Evolutionary conservation across 2,329 filamentous ascomycete genomes (phyloP).

Genomic region (Aureobasidium sp.): DNA sequence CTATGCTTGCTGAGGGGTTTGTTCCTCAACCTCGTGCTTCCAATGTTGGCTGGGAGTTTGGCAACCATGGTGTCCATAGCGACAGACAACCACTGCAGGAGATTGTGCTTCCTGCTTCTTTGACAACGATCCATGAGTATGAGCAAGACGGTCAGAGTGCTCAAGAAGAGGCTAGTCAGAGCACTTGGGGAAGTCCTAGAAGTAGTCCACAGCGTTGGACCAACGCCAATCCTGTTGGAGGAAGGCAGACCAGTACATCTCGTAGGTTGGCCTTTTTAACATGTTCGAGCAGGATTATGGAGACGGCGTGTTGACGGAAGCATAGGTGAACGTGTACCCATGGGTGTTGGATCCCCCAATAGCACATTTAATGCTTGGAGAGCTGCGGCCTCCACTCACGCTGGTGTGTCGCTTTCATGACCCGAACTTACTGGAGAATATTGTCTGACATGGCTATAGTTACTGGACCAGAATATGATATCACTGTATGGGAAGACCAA

Average conservation of each 20-base stretch:
- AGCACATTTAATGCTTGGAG: not conserved
- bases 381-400: too few relatives aligned
- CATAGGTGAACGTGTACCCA: not conserved
- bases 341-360: not conserved
- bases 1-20: not conserved
- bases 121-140: not conserved
- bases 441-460: not conserved
- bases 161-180: not conserved
- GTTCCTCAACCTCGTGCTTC: not conserved
- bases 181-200: not conserved
- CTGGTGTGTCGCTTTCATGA: not conserved
- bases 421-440: not conserved
- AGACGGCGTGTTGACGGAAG: not conserved
- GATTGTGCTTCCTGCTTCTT: not conserved
- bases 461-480: not conserved
- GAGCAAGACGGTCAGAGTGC: not conserved
- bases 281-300: not conserved
- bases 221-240: not conserved
- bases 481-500: not conserved
- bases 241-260: not conserved
- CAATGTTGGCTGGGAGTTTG: not conserved
- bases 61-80: not conserved
- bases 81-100: not conserved
- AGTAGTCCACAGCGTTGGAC: not conserved
- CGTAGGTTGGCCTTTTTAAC: not conserved